phyloP scores from a whole-genome alignment of 2,329 filamentous ascomycete species.

The Colletotrichum gigasporum region DNA sequence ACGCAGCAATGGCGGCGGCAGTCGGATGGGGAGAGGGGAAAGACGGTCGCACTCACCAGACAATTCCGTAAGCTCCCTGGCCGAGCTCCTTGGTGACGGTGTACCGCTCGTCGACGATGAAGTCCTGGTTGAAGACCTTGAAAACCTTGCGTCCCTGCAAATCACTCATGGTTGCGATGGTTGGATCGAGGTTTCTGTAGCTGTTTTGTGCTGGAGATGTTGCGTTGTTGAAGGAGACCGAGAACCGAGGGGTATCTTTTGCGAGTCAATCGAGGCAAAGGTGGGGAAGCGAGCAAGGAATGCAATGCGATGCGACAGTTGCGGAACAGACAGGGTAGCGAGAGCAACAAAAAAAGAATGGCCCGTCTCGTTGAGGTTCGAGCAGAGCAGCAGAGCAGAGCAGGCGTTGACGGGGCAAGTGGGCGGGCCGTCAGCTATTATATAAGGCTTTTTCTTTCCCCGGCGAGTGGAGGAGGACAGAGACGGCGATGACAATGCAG shows the following conservation, averaged over 20 bases:
- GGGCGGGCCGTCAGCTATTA: constrained; percentile 13
- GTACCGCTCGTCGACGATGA: constrained; percentile 97
- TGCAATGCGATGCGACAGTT: constrained; percentile 31
- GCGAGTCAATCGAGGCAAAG: constrained; percentile 28
- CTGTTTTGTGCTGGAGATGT: constrained; percentile 6
- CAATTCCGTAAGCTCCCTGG: constrained; percentile 97
- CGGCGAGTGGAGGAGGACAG: neutral
- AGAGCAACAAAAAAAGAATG: constrained; percentile 5
- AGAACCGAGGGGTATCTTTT: constrained; percentile 32
- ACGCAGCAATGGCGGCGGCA: neutral
- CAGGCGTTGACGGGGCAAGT: neutral
- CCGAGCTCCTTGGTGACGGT: constrained; percentile 98
- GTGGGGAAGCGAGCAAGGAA: constrained; percentile 32
- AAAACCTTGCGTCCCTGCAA: constrained; percentile 81
- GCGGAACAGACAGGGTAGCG: constrained; percentile 30
- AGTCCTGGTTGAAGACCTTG: constrained; percentile 99
- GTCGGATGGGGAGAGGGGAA: constrained; percentile 9
- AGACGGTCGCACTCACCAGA: constrained; percentile 75
- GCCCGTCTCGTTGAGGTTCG: no score
- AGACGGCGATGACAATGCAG: neutral
- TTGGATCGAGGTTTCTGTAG: neutral
- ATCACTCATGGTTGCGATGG: constrained; percentile 46
- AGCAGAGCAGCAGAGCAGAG: neutral
- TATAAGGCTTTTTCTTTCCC: neutral
- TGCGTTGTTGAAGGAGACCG: constrained; percentile 6